Evolutionary conservation across 148 eudicot genomes (phyloP), one percentile per base, ranked within the genome.

Genomic region (Gaultheria prostrata): DNA sequence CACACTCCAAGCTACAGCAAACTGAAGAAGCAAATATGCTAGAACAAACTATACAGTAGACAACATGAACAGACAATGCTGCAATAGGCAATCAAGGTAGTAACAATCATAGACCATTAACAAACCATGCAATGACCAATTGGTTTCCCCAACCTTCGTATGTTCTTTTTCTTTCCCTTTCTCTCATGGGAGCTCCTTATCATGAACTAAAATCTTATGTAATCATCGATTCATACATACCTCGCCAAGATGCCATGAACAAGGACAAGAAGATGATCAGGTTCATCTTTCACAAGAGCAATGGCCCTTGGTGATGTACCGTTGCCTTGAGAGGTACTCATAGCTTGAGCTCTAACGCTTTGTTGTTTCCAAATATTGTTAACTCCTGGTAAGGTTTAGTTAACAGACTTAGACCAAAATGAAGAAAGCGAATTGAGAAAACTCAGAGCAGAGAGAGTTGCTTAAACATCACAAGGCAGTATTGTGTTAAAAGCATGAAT

Each of bases 161-260:
- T 82, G 30, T 21, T 20, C 76, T 12, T 80, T 30, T 20, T 2
- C 48, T 53, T 71, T 82, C 30, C 49, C 63, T 21, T 32, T 53
- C 45, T 24, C 21, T 12, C 57, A 10, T 18, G 13, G 15, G 43
- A 82, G 51, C n/a, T 15, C 43, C 18, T 57, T 54, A 5, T 72
- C 15, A 46, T 26, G 46, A 83, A 63, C 32, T 39, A 50, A 43
- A 14, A 43, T n/a, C 46, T 28, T 12, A 43, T 8, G 43, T 30
- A 15, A 3, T 32, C 17, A 12, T 53, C 13, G 24, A 77, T 14
- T 75, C 45, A 76, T n/a, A 56, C 82, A 73, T 90, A 96, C 98
- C 98, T 94, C 12, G 95, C 98, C 88, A 94, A 85, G 81, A 96
- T 96, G 80, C 98, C 98, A 86, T 96, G 98, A 83, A 96, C 98